Evolutionary conservation across 257 asterid species (phyloP).

Genomic region (Gardenia jasminoides): DNA sequence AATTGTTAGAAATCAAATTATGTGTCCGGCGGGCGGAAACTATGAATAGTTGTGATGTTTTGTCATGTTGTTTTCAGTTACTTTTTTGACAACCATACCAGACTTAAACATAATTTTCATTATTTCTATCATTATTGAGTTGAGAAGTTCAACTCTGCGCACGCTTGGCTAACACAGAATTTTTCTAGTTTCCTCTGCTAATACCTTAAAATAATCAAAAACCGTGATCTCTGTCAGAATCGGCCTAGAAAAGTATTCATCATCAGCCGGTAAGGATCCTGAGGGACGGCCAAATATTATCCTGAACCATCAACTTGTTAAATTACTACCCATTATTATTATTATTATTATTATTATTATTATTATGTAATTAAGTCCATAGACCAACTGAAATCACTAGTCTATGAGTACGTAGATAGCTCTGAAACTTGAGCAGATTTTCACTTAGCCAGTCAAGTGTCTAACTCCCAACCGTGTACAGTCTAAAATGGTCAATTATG

Average conservation of each 20-base stretch:
- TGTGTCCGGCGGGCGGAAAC: too few relatives aligned
- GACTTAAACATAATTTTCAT: neutral
- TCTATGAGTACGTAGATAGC: too few relatives aligned
- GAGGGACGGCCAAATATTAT: neutral
- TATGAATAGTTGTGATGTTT: neutral
- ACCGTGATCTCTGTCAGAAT: neutral
- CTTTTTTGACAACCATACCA: neutral
- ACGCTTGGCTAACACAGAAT: neutral
- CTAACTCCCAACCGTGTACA: neutral
- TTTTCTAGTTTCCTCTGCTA: neutral
- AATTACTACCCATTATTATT: too few relatives aligned
- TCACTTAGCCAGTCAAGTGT: neutral
- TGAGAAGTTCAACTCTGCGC: neutral
- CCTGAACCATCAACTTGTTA: too few relatives aligned
- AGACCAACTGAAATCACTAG: too few relatives aligned
- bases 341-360: too few relatives aligned
- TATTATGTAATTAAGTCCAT: neutral
- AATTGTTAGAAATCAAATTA: too few relatives aligned
- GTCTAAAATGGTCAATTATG: neutral
- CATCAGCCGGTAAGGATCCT: neutral
- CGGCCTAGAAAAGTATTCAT: neutral
- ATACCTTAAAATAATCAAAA: conserved; percentile 6
- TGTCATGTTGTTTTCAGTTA: neutral
- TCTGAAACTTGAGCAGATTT: too few relatives aligned
- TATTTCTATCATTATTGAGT: neutral